These are phyloP conservation scores for Hypoxylon sp. DNA, from an alignment of 2,329 filamentous ascomycete genomes.

Conservation along the genomic window DNA sequence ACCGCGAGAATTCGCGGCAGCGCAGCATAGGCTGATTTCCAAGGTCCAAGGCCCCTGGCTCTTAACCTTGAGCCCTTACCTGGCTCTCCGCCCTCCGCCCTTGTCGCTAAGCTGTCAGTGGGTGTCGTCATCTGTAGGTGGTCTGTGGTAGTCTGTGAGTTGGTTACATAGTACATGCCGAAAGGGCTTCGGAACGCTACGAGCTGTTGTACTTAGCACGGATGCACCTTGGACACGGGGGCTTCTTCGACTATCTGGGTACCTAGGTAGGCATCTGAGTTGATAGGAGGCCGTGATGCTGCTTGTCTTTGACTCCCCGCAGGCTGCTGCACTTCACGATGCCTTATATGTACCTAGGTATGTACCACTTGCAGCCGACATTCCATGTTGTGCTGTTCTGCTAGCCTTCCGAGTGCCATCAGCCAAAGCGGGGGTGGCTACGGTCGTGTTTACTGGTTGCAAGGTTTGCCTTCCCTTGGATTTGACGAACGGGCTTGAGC, in stretches of 20 bases:
- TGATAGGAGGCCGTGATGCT: constrained; percentile 4
- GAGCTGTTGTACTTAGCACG: constrained; percentile 16
- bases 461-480: background rate
- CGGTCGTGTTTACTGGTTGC: constrained; percentile 5
- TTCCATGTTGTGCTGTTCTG: background rate
- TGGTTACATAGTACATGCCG: constrained; percentile 27
- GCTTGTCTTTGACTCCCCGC: constrained; percentile 8
- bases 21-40: constrained; percentile 15
- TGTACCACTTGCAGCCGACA: background rate
- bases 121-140: constrained; percentile 20
- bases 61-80: too few species aligned
- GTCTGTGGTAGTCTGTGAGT: constrained; percentile 6
- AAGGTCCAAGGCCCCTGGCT: too few species aligned
- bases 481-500: background rate
- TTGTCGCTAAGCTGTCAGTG: background rate
- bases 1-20: constrained; percentile 1
- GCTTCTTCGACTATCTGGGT: constrained; percentile 4
- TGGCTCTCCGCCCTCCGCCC: background rate
- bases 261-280: too few species aligned
- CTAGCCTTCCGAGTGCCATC: constrained; percentile 3
- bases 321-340: constrained; percentile 4
- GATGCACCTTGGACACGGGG: constrained; percentile 7
- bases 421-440: constrained; percentile 11
- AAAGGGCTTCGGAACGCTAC: constrained; percentile 11
- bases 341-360: background rate